A percentile compares a stretch with the other conserved stretches of the same genome.
These are phyloP conservation scores for Paramecium pentaurelia DNA, from an alignment of 73 alveolate genomes.

Conservation along the genomic window DNA sequence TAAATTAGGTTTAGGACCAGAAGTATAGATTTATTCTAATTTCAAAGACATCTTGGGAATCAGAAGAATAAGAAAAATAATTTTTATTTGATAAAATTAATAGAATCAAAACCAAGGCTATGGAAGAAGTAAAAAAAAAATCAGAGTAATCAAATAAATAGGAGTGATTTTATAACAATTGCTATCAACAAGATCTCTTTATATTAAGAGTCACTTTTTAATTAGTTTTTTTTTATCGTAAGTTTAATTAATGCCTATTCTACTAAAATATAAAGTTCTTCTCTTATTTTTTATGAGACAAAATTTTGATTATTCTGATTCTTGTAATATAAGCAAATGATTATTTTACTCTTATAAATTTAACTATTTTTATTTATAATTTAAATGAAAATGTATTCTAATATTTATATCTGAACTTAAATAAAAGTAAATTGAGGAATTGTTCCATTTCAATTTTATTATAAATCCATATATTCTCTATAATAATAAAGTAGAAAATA, in stretches of 20 bases:
- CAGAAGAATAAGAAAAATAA: slow-evolving; percentile 54
- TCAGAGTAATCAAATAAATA: neutral
- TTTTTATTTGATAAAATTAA: slow-evolving; percentile 52
- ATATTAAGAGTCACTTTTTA: neutral
- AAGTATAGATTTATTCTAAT: slow-evolving; percentile 6
- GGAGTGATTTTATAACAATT: neutral
- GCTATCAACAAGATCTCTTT: neutral
- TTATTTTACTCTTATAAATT: neutral
- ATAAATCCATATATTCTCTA: neutral
- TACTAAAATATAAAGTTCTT: neutral
- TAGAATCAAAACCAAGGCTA: slow-evolving; percentile 44
- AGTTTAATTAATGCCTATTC: neutral
- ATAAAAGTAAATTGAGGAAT: no score
- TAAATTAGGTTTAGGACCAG: slow-evolving; percentile 78
- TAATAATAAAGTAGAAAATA: neutral
- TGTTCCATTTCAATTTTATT: neutral
- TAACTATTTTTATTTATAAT: no score
- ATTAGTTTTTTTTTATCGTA: neutral
- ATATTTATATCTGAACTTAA: no score
- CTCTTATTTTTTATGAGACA: neutral
- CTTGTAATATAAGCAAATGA: neutral
- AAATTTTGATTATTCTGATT: neutral
- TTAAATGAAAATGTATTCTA: no score
- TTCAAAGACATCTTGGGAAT: slow-evolving; percentile 55
- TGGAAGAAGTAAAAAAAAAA: neutral